Conservation (phyloP, 2,329 filamentous ascomycete species). For the Fusarium succisae region DNA sequence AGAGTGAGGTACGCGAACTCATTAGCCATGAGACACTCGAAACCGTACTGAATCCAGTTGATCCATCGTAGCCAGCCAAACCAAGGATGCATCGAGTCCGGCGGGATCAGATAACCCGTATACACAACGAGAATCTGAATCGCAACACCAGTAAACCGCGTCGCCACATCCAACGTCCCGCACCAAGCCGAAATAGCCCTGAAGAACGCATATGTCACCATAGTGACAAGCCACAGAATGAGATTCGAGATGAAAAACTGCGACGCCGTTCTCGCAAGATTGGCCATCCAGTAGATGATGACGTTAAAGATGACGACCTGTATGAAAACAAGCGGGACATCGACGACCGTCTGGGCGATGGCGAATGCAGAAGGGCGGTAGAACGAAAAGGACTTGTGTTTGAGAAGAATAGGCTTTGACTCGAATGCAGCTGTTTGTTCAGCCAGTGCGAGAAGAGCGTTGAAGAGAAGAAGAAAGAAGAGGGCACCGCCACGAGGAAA, state of each 20-base stretch:
- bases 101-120: slow-evolving; percentile 71
- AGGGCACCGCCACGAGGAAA: slow-evolving; percentile 62
- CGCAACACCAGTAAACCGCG: slow-evolving; percentile 64
- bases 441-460: slow-evolving; percentile 74
- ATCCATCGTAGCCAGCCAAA: slow-evolving; percentile 79
- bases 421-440: slow-evolving; percentile 75
- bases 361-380: slow-evolving; percentile 68
- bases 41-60: slow-evolving; percentile 73
- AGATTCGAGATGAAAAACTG: slow-evolving; percentile 74
- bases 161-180: slow-evolving; percentile 69
- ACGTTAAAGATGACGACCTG: slow-evolving; percentile 76
- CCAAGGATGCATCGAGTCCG: slow-evolving; percentile 61
- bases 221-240: slow-evolving; percentile 67
- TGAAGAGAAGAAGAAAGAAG: slow-evolving; percentile 64
- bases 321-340: slow-evolving; percentile 69
- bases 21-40: slow-evolving; percentile 74
- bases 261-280: slow-evolving; percentile 71
- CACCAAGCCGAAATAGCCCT: slow-evolving; percentile 67
- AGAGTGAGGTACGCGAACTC: slow-evolving; percentile 68
- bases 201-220: slow-evolving; percentile 68
- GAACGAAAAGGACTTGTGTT: slow-evolving; percentile 77
- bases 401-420: slow-evolving; percentile 71
- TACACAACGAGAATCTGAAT: slow-evolving; percentile 74
- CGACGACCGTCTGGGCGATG: slow-evolving; percentile 64
- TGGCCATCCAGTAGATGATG: slow-evolving; percentile 81